These are phyloP conservation scores for Funneliformis mosseae DNA, from an alignment of 192 early-diverging fungal genomes.

Conservation along the genomic window DNA sequence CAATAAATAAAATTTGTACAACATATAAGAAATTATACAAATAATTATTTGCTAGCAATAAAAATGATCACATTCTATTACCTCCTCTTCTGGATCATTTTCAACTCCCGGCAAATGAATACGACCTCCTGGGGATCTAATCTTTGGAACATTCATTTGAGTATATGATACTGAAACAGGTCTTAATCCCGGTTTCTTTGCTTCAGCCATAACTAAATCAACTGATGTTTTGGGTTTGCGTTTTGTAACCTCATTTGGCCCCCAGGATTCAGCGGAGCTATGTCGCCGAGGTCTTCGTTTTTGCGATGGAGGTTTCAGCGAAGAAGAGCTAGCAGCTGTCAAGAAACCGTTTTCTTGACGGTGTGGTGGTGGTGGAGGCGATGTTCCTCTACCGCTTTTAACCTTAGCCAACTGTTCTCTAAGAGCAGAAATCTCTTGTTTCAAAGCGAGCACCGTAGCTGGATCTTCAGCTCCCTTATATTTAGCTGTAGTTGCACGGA, in stretches of 20 bases:
- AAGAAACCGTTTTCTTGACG: constrained; percentile 37
- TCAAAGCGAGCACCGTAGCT: constrained; percentile 62
- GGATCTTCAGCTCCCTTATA: constrained; percentile 60
- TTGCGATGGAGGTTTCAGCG: constrained; percentile 30
- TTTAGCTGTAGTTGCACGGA: constrained; percentile 52
- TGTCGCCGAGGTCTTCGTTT: constrained; percentile 28
- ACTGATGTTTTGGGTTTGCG: constrained; percentile 32
- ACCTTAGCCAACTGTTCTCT: constrained; percentile 71
- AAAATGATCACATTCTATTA: constrained; percentile 14
- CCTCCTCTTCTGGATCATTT: constrained; percentile 45
- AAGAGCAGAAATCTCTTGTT: constrained; percentile 70
- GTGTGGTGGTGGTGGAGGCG: constrained; percentile 29
- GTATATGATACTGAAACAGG: constrained; percentile 24
- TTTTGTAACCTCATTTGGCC: constrained; percentile 24
- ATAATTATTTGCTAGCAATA: not conserved
- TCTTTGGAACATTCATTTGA: constrained; percentile 26
- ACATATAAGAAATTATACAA: not conserved
- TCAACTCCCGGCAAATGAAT: constrained; percentile 29
- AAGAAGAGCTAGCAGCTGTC: constrained; percentile 8
- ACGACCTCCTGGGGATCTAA: constrained; percentile 20
- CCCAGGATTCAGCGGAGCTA: constrained; percentile 34
- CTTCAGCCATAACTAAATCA: constrained; percentile 32
- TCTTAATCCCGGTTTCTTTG: constrained; percentile 23
- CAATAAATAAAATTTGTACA: too few species aligned
- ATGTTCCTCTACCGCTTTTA: constrained; percentile 49